phyloP scores from a whole-genome alignment of 352 stramenopile species.

The Pythium coloratum region DNA sequence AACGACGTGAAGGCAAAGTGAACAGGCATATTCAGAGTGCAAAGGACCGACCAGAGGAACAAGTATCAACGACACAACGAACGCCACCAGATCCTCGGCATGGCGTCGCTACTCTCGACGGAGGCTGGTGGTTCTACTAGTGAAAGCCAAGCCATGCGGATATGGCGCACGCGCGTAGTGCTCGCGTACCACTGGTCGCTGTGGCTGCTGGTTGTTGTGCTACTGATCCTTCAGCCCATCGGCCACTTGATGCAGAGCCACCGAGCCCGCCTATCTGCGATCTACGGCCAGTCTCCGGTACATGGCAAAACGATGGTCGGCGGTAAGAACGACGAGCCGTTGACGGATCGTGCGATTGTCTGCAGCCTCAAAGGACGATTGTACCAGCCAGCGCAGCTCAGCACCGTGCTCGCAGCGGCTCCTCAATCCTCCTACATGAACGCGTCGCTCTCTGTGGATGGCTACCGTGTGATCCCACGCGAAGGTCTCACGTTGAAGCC shows the following conservation, averaged over 20 bases:
- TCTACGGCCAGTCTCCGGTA: conserved; percentile 24
- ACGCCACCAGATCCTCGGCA: neutral
- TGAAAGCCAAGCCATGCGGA: too few relatives aligned
- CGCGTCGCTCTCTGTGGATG: neutral
- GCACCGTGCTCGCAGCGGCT: conserved; percentile 26
- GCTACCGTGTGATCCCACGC: conserved; percentile 24
- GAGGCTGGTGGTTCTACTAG: too few relatives aligned
- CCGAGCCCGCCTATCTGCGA: neutral
- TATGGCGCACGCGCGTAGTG: neutral
- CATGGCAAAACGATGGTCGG: neutral
- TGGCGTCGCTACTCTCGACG: neutral
- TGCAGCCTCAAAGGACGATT: conserved; percentile 39
- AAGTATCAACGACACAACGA: neutral
- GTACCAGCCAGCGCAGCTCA: conserved; percentile 39
- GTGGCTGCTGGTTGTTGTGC: conserved; percentile 8
- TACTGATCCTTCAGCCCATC: conserved; percentile 17
- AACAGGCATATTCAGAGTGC: too few relatives aligned
- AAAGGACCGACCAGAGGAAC: too few relatives aligned
- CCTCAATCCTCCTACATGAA: neutral
- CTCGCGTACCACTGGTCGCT: conserved; percentile 18
- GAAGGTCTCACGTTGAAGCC: neutral
- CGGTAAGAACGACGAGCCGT: conserved; percentile 51
- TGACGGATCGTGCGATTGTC: conserved; percentile 48
- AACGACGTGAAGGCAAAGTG: too few relatives aligned
- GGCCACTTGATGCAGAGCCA: conserved; percentile 33